Evolutionary conservation across 148 eudicot species (phyloP), one percentile per base, ranked within the genome.

Genomic region (Chenopodium album): DNA sequence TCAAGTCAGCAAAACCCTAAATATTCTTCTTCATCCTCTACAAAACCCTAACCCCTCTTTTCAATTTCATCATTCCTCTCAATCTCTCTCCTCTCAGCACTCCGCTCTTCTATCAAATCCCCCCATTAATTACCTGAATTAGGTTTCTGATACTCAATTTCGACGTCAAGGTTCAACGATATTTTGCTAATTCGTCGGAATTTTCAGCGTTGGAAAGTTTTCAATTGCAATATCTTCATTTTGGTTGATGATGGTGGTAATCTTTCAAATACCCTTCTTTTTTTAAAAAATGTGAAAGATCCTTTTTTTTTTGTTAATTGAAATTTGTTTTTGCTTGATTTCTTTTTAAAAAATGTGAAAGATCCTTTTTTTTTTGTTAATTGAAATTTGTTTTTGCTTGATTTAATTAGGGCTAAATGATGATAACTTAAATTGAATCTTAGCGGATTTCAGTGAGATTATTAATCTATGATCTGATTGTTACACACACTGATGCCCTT

Each of bases 401-500:
- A 52, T 16, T 34, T 4, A 68, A 14, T 71, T 2, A 9, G 80
- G 85, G 84, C 89, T 84, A 90, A 73, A 88, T 89, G 95, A 90
- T 89, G 94, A 91, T 56, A 89, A 34, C 77, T 54, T 16, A 16
- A 68, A 0, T 59, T 65, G 80, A 78, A 93, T 93, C 94, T 93
- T 93, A 93, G 97, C 97, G 97, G 97, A 93, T 93, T 93, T 91
- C 94, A 88, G 93, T 93, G 97, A 90, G 93, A 74, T 89, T 78
- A 65, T 68, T 82, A 72, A 87, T 88, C 93, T 80, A 89, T 90
- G 94, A 94, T 92, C 96, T 92, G 88, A 86, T 90, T 92, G 98
- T 94, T 94, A 94, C 96, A 92, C 98, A 94, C 96, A 94, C 96
- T 94, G 96, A 92, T 83, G 84, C 87, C 82, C 79, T 76, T 60